Base-by-base conservation (phyloP, 805 yeast species). In the Zygosaccharomyces pseudorouxii region DNA sequence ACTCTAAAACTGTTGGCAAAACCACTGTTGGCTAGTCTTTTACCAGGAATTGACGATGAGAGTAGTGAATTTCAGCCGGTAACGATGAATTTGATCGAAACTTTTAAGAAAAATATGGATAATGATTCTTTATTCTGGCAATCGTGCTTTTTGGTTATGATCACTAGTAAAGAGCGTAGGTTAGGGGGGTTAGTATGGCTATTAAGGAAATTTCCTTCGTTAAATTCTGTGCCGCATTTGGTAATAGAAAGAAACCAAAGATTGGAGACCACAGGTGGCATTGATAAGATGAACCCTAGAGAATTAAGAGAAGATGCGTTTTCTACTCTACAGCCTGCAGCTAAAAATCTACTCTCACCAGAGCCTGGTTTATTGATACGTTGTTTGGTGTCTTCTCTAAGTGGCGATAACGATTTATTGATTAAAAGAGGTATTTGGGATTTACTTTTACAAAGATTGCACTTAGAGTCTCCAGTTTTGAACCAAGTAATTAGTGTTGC, bases 1-100 rank as follows among this genome's bases (percentile, higher is more conserved):
- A 65, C 73, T 0, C 65, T 90, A 48, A 73, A 80, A 47, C 68
- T 76, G 20, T 65, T 88, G 14, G 70, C 86, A 29, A 81, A 79
- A 49, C 89, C 97, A 0, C 59, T 92, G 6, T 66, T 92, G 4
- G 72, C 89, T 43, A 79, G 92, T 52, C 72, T 90, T 29, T 67
- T 92, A 2, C 89, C 96, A 0, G 96, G 96, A 0, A 77, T 93
- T 45, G 99, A 93, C 58, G 98, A 93, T 58, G 96, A 90, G 55
- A 80, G 90, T 36, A 81, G 90, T 18, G 99, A 93, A 58, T 82
- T 82, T 28, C 92, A 85, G 60, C 74, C 72, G 11, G 77, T 82
- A 1, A 76, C 82, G 1, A 54, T 89, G 46, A 69, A 70, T 0
- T 61, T 92, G 37, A 71, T 92, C 31, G 89, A 82, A 41, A 63